phyloP scores from a whole-genome alignment of 1,284 basidiomycete species.

The Malassezia caprae region DNA sequence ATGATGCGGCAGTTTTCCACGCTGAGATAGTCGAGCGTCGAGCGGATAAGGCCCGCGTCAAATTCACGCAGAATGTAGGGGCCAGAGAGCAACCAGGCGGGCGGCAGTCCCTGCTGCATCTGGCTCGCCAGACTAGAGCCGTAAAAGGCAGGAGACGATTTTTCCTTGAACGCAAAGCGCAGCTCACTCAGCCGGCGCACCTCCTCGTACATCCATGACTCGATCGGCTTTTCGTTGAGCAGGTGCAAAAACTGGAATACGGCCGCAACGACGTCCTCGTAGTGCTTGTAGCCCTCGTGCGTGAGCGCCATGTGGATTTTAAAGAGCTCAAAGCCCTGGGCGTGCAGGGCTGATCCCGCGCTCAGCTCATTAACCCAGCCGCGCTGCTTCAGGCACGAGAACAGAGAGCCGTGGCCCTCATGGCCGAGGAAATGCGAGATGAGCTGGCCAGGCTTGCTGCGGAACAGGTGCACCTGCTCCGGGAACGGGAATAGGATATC shows the following conservation, averaged over 20 bases:
- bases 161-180: conserved; percentile 81
- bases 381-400: conserved; percentile 80
- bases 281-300: conserved; percentile 73
- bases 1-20: conserved; percentile 62
- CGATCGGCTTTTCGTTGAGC: conserved; percentile 61
- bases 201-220: conserved; percentile 69
- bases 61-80: conserved; percentile 68
- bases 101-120: conserved; percentile 70
- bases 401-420: conserved; percentile 85
- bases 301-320: conserved; percentile 75
- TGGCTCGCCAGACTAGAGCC: conserved; percentile 66
- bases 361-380: conserved; percentile 79
- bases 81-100: conserved; percentile 66
- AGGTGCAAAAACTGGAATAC: conserved; percentile 81
- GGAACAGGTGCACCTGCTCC: conserved; percentile 66
- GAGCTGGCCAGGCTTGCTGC: conserved; percentile 67
- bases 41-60: conserved; percentile 59
- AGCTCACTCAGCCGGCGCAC: conserved; percentile 64
- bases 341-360: conserved; percentile 60
- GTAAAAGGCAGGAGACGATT: conserved; percentile 67
- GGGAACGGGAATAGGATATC: conserved; percentile 67
- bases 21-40: conserved; percentile 58
- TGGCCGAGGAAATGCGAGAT: conserved; percentile 84
- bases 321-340: conserved; percentile 76
- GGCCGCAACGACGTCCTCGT: conserved; percentile 63